Percentiles rank a stretch among this genome's conserved stretches.
Evolutionary conservation across 1,139 yeast genomes (phyloP).

Genomic region (Kodamaea alishanica): DNA sequence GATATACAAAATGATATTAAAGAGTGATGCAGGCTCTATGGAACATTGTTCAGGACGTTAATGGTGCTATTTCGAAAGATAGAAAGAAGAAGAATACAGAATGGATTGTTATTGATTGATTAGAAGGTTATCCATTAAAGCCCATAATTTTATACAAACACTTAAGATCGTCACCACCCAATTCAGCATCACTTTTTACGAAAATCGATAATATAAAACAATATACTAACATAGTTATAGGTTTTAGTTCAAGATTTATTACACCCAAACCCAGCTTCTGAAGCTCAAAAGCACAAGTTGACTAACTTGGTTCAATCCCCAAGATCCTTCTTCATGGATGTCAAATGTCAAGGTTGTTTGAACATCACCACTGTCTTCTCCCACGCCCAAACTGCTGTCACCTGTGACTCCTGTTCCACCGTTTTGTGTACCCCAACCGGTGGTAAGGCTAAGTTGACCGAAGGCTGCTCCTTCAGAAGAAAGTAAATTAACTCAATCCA

Average conservation of each 20-base stretch:
- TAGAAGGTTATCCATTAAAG: background rate
- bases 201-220: background rate
- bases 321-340: constrained; percentile 99
- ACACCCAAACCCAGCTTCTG: constrained; percentile 96
- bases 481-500: constrained; percentile 53
- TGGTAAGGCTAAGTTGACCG: constrained; percentile 99
- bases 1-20: background rate
- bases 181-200: no score
- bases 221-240: constrained; percentile 19
- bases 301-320: constrained; percentile 97
- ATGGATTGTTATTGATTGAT: background rate
- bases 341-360: constrained; percentile 98
- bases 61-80: background rate
- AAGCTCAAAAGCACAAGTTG: constrained; percentile 95
- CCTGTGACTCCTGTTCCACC: constrained; percentile 98
- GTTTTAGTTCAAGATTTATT: constrained; percentile 45
- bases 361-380: constrained; percentile 99
- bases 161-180: no score
- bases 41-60: background rate
- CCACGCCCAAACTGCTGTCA: constrained; percentile 99
- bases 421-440: constrained; percentile 99
- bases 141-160: no score
- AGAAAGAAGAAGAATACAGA: background rate
- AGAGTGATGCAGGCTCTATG: background rate
- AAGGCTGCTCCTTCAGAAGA: constrained; percentile 99